These are phyloP conservation scores for Rostrohypoxylon terebratum DNA, from an alignment of 495 filamentous ascomycete genomes.

Conservation along the genomic window DNA sequence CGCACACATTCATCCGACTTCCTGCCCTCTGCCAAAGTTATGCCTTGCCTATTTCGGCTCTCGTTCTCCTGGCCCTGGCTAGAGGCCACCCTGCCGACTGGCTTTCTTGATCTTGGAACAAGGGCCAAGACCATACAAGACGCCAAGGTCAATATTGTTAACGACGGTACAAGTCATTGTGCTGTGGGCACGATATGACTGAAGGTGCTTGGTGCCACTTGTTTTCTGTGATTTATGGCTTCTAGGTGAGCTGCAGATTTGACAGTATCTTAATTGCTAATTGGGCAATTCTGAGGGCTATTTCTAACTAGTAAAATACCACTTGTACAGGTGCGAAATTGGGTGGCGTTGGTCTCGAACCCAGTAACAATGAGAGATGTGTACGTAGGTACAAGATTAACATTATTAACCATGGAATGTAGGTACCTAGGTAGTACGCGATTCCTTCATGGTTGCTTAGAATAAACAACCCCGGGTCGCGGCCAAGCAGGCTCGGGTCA, in stretches of 20 bases:
- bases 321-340: slow-evolving; percentile 1
- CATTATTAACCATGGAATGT: slow-evolving; percentile 13
- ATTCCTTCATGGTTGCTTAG: slow-evolving; percentile 34
- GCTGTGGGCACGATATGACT: not conserved
- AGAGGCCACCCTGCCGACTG: slow-evolving; percentile 26
- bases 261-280: not conserved
- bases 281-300: not conserved
- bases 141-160: slow-evolving; percentile 7
- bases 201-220: not conserved
- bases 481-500: slow-evolving; percentile 32
- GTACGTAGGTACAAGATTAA: slow-evolving; percentile 14
- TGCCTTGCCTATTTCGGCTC: slow-evolving; percentile 38
- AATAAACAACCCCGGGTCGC: slow-evolving; percentile 44
- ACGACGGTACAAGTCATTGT: slow-evolving; percentile 1
- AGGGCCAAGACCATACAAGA: slow-evolving; percentile 29
- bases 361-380: not conserved
- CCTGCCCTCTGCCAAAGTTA: slow-evolving; percentile 14
- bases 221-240: not conserved
- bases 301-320: slow-evolving; percentile 13
- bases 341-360: slow-evolving; percentile 20
- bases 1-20: slow-evolving; percentile 18
- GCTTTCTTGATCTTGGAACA: slow-evolving; percentile 43
- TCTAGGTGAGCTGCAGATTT: not conserved
- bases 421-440: no score
- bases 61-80: slow-evolving; percentile 39